Evolutionary conservation across 177 flowering plant species (phyloP).

Genomic region (Vitis hybrid): DNA sequence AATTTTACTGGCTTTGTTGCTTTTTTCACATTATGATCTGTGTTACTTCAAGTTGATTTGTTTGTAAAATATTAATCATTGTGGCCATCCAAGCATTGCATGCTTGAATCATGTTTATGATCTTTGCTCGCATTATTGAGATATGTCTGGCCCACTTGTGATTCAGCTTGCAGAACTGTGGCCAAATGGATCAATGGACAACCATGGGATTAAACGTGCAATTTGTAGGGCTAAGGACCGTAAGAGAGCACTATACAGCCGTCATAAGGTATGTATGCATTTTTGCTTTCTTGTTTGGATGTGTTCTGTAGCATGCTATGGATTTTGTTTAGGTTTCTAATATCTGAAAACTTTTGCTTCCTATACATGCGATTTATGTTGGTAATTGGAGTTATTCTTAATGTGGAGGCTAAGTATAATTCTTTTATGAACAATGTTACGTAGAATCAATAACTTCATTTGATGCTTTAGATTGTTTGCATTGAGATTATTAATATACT

Average conservation of each 20-base stretch:
- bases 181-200: slow-evolving; percentile 85
- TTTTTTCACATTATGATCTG: background rate
- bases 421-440: too few relatives aligned
- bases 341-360: background rate
- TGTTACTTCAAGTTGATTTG: background rate
- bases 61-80: background rate
- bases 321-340: background rate
- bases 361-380: too few relatives aligned
- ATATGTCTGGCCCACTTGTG: slow-evolving; percentile 3
- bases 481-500: too few relatives aligned
- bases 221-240: slow-evolving; percentile 74
- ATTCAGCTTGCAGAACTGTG: slow-evolving; percentile 81
- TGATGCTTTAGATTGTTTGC: too few relatives aligned
- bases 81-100: background rate
- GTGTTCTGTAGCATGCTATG: background rate
- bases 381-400: too few relatives aligned
- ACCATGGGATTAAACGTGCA: slow-evolving; percentile 72
- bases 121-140: background rate
- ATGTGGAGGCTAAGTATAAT: too few relatives aligned
- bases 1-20: background rate
- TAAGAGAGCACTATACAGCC: slow-evolving; percentile 32
- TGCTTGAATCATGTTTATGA: background rate
- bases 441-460: too few relatives aligned
- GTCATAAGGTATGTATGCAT: slow-evolving; percentile 29
- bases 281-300: background rate